phyloP scores from a whole-genome alignment of 2,329 filamentous ascomycete species.

The Fusarium siculi region DNA sequence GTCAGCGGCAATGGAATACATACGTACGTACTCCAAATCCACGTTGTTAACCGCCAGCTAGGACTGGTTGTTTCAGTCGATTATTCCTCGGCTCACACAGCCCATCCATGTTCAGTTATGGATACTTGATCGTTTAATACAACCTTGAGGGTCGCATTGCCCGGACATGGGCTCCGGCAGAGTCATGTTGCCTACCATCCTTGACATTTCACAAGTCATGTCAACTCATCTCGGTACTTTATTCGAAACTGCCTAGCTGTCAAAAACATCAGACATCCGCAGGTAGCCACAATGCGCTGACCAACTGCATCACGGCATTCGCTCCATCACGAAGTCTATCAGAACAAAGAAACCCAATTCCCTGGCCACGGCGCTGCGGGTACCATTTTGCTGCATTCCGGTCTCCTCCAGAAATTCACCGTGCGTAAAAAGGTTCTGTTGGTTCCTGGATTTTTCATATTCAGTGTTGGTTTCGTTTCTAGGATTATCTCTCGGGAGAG shows the following conservation, averaged over 20 bases:
- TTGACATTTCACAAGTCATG: conserved; percentile 13
- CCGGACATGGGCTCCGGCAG: conserved; percentile 18
- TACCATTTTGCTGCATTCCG: conserved; percentile 6
- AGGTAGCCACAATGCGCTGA: conserved; percentile 19
- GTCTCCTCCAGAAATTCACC: not conserved
- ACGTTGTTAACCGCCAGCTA: conserved; percentile 5
- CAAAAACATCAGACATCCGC: not conserved
- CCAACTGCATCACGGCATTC: not conserved
- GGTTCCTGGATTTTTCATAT: conserved; percentile 2
- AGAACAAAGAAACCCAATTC: conserved; percentile 24
- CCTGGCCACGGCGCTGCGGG: conserved; percentile 33
- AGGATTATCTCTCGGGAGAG: not conserved
- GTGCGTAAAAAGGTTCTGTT: conserved; percentile 14
- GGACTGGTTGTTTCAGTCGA: conserved; percentile 25
- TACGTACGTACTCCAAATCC: not conserved
- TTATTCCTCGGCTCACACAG: conserved; percentile 6
- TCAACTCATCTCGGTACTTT: not conserved
- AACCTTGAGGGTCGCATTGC: conserved; percentile 15
- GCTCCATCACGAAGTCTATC: conserved; percentile 17
- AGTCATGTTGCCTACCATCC: conserved; percentile 12
- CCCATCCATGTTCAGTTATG: not conserved
- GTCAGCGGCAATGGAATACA: not conserved
- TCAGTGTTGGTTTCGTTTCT: not conserved
- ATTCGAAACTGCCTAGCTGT: conserved; percentile 1
- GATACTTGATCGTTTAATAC: conserved; percentile 7